Percentiles rank a stretch among this genome's conserved stretches.
Conservation (phyloP, 2,329 filamentous ascomycete genomes). For the Coniochaeta ligniaria region DNA sequence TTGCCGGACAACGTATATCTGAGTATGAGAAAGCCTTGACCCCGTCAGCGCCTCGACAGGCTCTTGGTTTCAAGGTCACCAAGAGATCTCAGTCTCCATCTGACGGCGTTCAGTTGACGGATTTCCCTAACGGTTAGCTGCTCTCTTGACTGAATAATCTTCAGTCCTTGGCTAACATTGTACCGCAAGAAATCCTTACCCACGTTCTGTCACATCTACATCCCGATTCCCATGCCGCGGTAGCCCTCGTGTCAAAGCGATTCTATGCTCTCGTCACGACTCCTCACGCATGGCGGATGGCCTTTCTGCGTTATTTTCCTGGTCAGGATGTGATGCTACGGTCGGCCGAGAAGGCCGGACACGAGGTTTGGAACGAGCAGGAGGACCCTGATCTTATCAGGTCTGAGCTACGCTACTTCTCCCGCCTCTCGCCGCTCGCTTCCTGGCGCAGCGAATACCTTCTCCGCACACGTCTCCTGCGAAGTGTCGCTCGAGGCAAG, state of each 20-base stretch:
- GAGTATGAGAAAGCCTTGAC: conserved; percentile 56
- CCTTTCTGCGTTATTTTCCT: conserved; percentile 85
- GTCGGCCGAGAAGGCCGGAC: conserved; percentile 15
- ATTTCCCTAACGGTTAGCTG: conserved; percentile 75
- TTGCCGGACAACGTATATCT: conserved; percentile 45
- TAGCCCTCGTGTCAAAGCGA: conserved; percentile 79
- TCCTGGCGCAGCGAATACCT: conserved; percentile 97
- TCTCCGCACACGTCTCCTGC: conserved; percentile 72
- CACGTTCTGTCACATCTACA: conserved; percentile 87
- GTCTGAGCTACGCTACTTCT: conserved; percentile 72
- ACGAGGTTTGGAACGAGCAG: conserved; percentile 20
- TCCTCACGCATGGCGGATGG: conserved; percentile 88
- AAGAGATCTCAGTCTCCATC: conserved; percentile 34
- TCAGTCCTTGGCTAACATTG: conserved; percentile 5
- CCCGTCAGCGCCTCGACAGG: conserved; percentile 36
- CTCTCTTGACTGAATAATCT: neutral
- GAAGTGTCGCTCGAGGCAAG: conserved; percentile 76
- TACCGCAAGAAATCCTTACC: conserved; percentile 71
- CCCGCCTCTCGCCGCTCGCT: conserved; percentile 73
- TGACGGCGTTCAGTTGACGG: conserved; percentile 35
- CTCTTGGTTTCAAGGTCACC: conserved; percentile 48
- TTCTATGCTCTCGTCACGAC: conserved; percentile 85
- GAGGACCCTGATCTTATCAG: conserved; percentile 48
- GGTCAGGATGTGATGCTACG: conserved; percentile 52
- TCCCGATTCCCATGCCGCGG: conserved; percentile 72